Conservation (phyloP, 495 filamentous ascomycete genomes). For the Letharia columbiana region DNA sequence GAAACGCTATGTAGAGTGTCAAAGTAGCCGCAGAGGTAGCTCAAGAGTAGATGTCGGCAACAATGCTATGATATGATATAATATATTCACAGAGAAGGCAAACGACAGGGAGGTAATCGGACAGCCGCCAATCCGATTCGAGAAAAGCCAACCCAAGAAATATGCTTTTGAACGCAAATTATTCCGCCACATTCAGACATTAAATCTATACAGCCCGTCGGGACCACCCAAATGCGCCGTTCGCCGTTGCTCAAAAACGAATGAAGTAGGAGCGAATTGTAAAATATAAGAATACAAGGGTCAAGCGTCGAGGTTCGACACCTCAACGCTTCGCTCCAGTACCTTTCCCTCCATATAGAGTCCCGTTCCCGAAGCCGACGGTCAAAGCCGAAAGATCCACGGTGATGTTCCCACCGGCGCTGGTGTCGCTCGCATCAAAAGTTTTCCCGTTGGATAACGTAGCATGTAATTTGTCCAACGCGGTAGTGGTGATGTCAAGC, state of each 20-base stretch:
- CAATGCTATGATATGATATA: background rate
- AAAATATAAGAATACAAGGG: background rate
- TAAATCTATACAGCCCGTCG: constrained; percentile 3
- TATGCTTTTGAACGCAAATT: constrained; percentile 1
- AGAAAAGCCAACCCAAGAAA: background rate
- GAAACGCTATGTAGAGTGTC: background rate
- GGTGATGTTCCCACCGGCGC: constrained; percentile 28
- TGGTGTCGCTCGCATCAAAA: constrained; percentile 17
- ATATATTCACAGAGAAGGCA: background rate
- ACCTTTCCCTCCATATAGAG: constrained; percentile 32
- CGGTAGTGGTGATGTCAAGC: constrained; percentile 31
- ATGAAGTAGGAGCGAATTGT: background rate
- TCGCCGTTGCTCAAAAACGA: background rate
- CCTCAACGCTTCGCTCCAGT: background rate
- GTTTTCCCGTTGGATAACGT: constrained; percentile 29
- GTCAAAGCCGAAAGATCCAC: constrained; percentile 39
- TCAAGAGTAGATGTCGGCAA: background rate
- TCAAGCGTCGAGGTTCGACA: background rate
- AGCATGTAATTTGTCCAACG: constrained; percentile 32
- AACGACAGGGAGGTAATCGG: background rate
- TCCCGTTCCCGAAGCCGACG: constrained; percentile 38
- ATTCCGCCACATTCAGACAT: constrained; percentile 16
- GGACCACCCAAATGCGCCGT: constrained; percentile 6
- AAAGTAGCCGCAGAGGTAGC: background rate
- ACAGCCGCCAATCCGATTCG: background rate